Conservation (phyloP, 805 yeast species). For the Lachancea quebecensis region DNA sequence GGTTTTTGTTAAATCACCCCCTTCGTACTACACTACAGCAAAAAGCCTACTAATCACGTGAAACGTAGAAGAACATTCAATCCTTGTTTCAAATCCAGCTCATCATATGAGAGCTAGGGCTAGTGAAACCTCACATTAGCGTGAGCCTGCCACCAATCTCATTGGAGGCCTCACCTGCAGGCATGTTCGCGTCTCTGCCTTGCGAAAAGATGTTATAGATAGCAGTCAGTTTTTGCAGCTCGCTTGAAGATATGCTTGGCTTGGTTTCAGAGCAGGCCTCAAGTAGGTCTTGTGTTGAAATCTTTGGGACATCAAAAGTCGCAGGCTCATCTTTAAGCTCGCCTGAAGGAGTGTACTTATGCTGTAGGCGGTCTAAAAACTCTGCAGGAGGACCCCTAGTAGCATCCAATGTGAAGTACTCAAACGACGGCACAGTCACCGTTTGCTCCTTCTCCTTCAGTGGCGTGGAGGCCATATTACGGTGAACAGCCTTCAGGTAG, state of each 20-base stretch:
- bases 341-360: neutral
- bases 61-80: no score
- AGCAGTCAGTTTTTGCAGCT: constrained; percentile 49
- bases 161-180: constrained; percentile 70
- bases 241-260: constrained; percentile 79
- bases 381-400: neutral
- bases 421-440: neutral
- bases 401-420: neutral
- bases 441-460: neutral
- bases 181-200: constrained; percentile 82
- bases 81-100: no score
- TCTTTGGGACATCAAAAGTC: constrained; percentile 18
- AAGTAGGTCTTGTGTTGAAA: constrained; percentile 48
- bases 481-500: constrained; percentile 76
- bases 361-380: neutral
- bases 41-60: no score
- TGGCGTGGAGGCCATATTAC: constrained; percentile 31
- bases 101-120: no score
- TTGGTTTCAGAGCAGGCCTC: constrained; percentile 69
- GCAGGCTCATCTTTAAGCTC: neutral
- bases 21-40: no score
- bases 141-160: constrained; percentile 84
- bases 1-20: no score
- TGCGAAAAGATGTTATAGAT: constrained; percentile 70
- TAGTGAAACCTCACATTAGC: constrained; percentile 45